Evolutionary conservation across 352 stramenopile species (phyloP), one percentile per base, ranked within the genome.

Genomic region (Globisporangium barbulae): DNA sequence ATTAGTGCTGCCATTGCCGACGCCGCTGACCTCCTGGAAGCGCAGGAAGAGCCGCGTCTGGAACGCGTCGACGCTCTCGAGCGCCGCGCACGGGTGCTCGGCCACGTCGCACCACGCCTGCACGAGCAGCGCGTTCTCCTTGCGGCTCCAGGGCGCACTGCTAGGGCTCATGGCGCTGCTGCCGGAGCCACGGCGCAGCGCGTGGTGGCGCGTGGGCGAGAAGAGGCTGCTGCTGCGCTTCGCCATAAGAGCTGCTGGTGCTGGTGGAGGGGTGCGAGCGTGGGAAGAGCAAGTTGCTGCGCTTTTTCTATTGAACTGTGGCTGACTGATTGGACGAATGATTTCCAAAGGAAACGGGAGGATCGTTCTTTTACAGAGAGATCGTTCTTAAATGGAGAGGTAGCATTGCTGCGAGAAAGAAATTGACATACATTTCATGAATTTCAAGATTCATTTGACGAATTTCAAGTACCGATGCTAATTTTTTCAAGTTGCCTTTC

Each of bases 61-160:
- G 60, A 65, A 65, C 39, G 60, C 60, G 4, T 65, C 60, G 22
- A 65, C 60, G 19, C 49, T 65, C 50, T 65, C 60, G 49, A 41
- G 39, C 21, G 42, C 60, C 9, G 25, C 42, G 49, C 49, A 17
- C 1, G 60, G 25, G 50, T 65, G 49, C 49, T 65, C 31, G 1
- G 53, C 60, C 25, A 65, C 39, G 30, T 65, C 60, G 50, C 53
- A 50, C 60, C 60, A 65, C 8, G 60, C 60, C 7, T 39, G 50
- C 37, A 65, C 60, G 28, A 65, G 60, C 39, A 54, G 50, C 15
- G 60, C 39, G 2, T 41, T 52, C 39, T 65, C 60, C 19, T 53
- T 42, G 5, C 35, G 52, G 41, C 39, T 65, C 60, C 60, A 65
- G 10, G 41, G 49, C 5, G 60, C 50, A 15, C 49, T 54, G n/a